Evolutionary conservation across 345 rosid species (phyloP), one percentile per base, ranked within the genome.

Genomic region (Sisymbrium irio): DNA sequence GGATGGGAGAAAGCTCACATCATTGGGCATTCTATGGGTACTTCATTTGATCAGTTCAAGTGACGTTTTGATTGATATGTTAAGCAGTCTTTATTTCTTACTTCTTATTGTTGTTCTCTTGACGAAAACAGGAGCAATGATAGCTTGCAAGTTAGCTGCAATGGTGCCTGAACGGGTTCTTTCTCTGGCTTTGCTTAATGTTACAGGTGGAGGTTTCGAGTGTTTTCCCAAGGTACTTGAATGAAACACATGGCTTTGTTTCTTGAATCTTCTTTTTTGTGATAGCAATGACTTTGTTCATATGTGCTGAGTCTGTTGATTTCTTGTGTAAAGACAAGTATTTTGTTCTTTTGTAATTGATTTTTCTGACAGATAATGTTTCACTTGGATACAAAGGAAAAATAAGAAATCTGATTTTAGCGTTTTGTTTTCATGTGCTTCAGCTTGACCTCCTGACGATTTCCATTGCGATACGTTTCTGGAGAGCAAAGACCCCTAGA

Each of bases 1-100:
- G 96, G 96, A 33, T 95, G 99, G 99, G 67, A 78, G 61, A 83
- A 72, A 73, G 96, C 94, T 64, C 97, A 95, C 65, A 82, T 90
- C 3, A 82, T 90, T 82, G 99, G 99, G 1, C 99, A 95, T 62
- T 95, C 99, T 47, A 92, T 95, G 99, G 99, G 99, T 90, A 73
- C 79, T 74, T 71, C 14, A 32, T 35, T 59, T 41, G 17, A 47
- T 56, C 7, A 13, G n/a, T 72, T 41, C 39, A 40, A 39, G 13
- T 15, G 53, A 45, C 20, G 27, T 22, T 1, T 22, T 1, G 3
- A 22, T 22, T n/a, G 27, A 22, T 22, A 22, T 3, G 27, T 22
- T 22, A 22, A 22, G 27, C 1, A 22, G 27, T 22, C 27, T 22
- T 22, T 22, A 22, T 22, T 9, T 44, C 1, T 0, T 42, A 6